Base-by-base conservation (phyloP, 208 protist species). In the Porcisia deanei region DNA sequence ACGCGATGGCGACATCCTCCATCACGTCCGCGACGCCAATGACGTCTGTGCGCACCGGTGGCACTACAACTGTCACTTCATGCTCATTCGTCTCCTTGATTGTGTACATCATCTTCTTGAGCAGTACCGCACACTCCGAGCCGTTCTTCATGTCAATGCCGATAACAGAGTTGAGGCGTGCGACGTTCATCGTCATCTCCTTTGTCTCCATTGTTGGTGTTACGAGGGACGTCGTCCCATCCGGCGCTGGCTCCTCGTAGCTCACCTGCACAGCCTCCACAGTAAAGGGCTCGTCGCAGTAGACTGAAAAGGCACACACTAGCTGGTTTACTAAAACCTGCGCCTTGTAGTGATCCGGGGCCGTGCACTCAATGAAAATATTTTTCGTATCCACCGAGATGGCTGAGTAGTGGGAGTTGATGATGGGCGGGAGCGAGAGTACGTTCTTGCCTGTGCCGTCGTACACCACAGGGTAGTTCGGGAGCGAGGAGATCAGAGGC, bases 301-400 rank as follows among this genome's bases (percentile, higher is more conserved):
- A 99, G 53, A 87, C 65, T 14, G 94, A 95, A 78, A 99, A 99
- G 85, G 98, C 98, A 61, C 91, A 91, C 25, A 99, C 93, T 18
- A 99, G 91, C 57, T 96, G 98, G 83, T 99, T 99, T 10, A 99
- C 93, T 4, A 99, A 86, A 37, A 99, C 96, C 69, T 91, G 88
- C 22, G 98, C 98, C 78, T 99, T 99, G 63, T 98, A 98, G 63
- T 93, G 84, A 75, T 99, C 99, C 30, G 95, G 97, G 10, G 98
- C 99, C 3, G 99, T 99, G 84, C 96, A 98, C 84, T 99, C 99
- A 83, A 99, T 99, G 64, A 99, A 99, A 45, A 99, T 92, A 79
- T 99, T 99, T 41, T 91, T 94, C 1, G 99, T 99, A 20, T 94
- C 73, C 2, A 98, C 78, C 22, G 87, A 96, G 76, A 99, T 99